phyloP scores from a whole-genome alignment of 2,329 filamentous ascomycete genomes.

The Simplicillium sp. region DNA sequence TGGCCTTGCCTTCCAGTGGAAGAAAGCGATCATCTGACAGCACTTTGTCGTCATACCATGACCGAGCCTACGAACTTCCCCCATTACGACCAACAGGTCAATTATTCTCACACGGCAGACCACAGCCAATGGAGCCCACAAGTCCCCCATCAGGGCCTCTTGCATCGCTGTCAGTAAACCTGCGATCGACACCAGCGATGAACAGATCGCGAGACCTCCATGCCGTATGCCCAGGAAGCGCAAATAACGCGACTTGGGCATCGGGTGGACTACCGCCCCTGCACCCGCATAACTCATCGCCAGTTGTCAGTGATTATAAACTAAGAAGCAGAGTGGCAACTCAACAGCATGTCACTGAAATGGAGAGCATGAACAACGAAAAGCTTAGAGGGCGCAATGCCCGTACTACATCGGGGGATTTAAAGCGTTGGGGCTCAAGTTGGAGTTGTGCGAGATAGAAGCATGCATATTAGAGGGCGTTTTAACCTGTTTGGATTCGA shows the following conservation, averaged over 20 bases:
- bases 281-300: neutral
- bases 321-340: no score
- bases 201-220: constrained; percentile 12
- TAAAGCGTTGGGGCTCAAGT: constrained; percentile 12
- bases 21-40: constrained; percentile 8
- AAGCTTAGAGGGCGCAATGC: neutral
- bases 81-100: constrained; percentile 17
- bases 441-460: constrained; percentile 10
- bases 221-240: constrained; percentile 12
- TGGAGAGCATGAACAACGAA: constrained; percentile 4
- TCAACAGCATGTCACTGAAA: constrained; percentile 9
- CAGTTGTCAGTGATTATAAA: no score
- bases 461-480: no score
- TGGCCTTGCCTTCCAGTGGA: constrained; percentile 12
- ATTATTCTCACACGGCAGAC: constrained; percentile 11
- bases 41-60: constrained; percentile 3
- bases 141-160: constrained; percentile 18
- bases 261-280: neutral
- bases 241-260: constrained; percentile 5
- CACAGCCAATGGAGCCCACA: constrained; percentile 18
- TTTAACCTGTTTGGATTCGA: no score
- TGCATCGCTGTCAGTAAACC: constrained; percentile 19
- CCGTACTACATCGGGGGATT: constrained; percentile 1
- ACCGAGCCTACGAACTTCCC: constrained; percentile 15
- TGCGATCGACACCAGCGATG: constrained; percentile 12